Conservation (phyloP, 805 yeast genomes). For the Cyberlindnera xylosilytica region DNA sequence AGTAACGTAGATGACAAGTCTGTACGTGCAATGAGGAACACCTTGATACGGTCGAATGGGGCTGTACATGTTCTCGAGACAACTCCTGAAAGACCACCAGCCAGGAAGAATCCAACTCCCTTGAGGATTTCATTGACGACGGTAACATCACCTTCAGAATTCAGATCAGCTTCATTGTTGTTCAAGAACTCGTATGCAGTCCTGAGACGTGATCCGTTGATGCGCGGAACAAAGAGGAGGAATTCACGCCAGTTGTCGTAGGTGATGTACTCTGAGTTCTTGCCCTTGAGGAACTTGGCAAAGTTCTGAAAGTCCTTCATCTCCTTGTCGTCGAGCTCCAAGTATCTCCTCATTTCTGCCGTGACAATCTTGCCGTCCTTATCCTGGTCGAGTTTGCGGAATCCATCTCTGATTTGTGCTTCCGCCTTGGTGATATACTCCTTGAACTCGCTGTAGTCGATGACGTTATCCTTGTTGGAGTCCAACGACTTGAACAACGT, state of each 20-base stretch:
- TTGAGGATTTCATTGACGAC: slow-evolving; percentile 72
- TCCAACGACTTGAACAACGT: slow-evolving; percentile 60
- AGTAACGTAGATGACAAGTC: slow-evolving; percentile 70
- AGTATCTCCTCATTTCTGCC: slow-evolving; percentile 64
- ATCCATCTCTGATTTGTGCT: slow-evolving; percentile 64
- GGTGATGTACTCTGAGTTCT: slow-evolving; percentile 60
- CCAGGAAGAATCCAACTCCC: slow-evolving; percentile 87
- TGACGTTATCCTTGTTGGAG: slow-evolving; percentile 48
- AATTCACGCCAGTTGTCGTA: slow-evolving; percentile 86
- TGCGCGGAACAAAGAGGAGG: slow-evolving; percentile 76
- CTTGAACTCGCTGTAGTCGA: slow-evolving; percentile 66
- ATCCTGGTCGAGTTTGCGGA: slow-evolving; percentile 63
- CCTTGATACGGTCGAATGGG: slow-evolving; percentile 93
- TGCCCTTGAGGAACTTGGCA: slow-evolving; percentile 49
- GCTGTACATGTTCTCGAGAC: slow-evolving; percentile 96
- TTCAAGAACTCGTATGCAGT: slow-evolving; percentile 85
- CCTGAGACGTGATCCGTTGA: slow-evolving; percentile 68
- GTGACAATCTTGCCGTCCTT: slow-evolving; percentile 68
- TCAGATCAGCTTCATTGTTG: slow-evolving; percentile 70
- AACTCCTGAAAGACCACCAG: slow-evolving; percentile 96
- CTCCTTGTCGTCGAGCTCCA: slow-evolving; percentile 52
- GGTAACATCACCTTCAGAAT: slow-evolving; percentile 91
- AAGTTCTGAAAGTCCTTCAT: slow-evolving; percentile 50
- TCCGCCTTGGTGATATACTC: slow-evolving; percentile 66
- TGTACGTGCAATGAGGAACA: slow-evolving; percentile 87